phyloP scores from a whole-genome alignment of 2,329 filamentous ascomycete species.

The Coleophoma crateriformis region DNA sequence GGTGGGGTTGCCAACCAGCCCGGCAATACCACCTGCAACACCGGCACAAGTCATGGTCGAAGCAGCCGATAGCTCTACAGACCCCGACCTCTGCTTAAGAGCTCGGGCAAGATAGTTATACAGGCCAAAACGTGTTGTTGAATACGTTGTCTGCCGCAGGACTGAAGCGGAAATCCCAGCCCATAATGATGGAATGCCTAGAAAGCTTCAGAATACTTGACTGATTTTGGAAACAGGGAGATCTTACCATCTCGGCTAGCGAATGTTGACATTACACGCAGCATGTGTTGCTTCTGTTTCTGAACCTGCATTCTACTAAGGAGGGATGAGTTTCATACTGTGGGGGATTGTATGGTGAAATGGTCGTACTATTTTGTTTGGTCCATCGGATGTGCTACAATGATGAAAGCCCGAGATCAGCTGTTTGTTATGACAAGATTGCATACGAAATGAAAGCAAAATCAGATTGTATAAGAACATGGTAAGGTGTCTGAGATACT shows the following conservation, averaged over 20 bases:
- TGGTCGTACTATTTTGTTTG: slow-evolving; percentile 37
- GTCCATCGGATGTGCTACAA: slow-evolving; percentile 35
- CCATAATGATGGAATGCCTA: slow-evolving; percentile 37
- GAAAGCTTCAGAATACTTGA: too few relatives aligned
- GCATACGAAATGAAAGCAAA: too few relatives aligned
- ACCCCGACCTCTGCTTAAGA: slow-evolving; percentile 20
- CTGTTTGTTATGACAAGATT: too few relatives aligned
- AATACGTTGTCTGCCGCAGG: slow-evolving; percentile 38
- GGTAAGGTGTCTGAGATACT: slow-evolving; percentile 11
- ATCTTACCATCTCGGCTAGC: slow-evolving; percentile 32
- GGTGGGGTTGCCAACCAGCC: slow-evolving; percentile 39
- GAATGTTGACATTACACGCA: slow-evolving; percentile 31
- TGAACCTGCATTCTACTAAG: slow-evolving; percentile 38
- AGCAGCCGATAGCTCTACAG: slow-evolving; percentile 24
- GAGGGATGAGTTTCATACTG: not conserved
- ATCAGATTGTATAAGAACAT: not conserved
- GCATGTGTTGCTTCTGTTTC: slow-evolving; percentile 33
- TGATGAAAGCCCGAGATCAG: too few relatives aligned
- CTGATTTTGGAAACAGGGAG: too few relatives aligned
- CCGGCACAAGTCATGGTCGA: slow-evolving; percentile 34
- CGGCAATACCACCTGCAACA: slow-evolving; percentile 34
- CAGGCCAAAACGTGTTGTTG: slow-evolving; percentile 37
- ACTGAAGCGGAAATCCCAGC: slow-evolving; percentile 37
- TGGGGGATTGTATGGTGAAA: slow-evolving; percentile 3
- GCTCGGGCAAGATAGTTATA: slow-evolving; percentile 31